Percentiles rank a stretch among this genome's conserved stretches.
Conservation (phyloP, 2,329 filamentous ascomycete species). For the Colletotrichum lentis region DNA sequence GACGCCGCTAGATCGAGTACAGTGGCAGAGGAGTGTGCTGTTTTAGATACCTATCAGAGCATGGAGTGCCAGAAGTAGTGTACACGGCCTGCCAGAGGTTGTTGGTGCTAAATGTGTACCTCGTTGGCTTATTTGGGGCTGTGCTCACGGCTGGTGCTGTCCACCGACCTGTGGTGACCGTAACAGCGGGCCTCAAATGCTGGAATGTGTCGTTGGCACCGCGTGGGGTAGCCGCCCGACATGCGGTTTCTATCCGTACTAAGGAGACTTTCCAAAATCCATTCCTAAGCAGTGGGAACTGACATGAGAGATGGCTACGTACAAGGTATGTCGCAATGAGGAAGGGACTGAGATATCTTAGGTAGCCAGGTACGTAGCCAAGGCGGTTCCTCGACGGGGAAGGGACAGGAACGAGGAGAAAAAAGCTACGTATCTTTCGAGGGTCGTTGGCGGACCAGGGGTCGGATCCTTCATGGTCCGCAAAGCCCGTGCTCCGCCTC, state of each 20-base stretch:
- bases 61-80: no score
- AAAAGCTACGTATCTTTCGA: slow-evolving; percentile 1
- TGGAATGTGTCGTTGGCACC: slow-evolving; percentile 2
- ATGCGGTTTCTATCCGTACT: neutral
- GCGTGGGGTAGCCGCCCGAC: neutral
- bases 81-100: neutral
- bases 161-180: slow-evolving; percentile 23
- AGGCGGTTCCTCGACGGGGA: neutral
- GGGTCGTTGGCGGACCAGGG: slow-evolving; percentile 18
- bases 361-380: no score
- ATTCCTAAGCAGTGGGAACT: slow-evolving; percentile 5
- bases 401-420: neutral
- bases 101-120: slow-evolving; percentile 23
- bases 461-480: slow-evolving; percentile 29
- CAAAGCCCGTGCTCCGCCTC: slow-evolving; percentile 43
- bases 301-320: neutral
- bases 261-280: slow-evolving; percentile 2
- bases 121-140: slow-evolving; percentile 27
- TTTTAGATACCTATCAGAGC: no score
- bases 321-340: no score
- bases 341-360: no score
- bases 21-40: neutral
- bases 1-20: slow-evolving; percentile 1
- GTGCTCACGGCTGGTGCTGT: slow-evolving; percentile 10
- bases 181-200: slow-evolving; percentile 20